A percentile compares a stretch with the other conserved stretches of the same genome.
Conservation (phyloP, 768 basidiomycete species). For the Mycena metata region DNA sequence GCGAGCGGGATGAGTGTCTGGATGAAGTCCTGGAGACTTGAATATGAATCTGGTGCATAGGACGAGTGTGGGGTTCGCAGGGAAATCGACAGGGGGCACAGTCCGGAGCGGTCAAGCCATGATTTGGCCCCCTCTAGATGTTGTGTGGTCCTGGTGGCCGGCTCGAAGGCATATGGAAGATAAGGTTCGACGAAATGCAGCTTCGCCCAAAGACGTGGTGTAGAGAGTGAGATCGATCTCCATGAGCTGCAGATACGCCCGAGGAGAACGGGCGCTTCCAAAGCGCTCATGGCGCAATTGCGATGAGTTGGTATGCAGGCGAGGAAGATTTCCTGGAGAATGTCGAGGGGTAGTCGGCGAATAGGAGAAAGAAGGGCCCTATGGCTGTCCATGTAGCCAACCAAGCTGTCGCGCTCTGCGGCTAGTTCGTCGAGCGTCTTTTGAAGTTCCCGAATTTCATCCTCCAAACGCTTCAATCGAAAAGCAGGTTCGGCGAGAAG, state of each 20-base stretch:
- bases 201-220: slow-evolving; percentile 45
- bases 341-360: slow-evolving; percentile 3
- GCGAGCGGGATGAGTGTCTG: too few species aligned
- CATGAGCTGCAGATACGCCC: slow-evolving; percentile 47
- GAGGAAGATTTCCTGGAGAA: slow-evolving; percentile 18
- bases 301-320: slow-evolving; percentile 25
- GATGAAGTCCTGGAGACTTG: too few species aligned
- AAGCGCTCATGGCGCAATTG: slow-evolving; percentile 30
- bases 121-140: not conserved
- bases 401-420: not conserved
- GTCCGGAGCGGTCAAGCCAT: not conserved
- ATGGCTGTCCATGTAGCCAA: not conserved
- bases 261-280: slow-evolving; percentile 43
- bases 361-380: slow-evolving; percentile 12
- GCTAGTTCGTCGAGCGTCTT: too few species aligned
- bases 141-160: not conserved
- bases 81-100: too few species aligned
- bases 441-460: too few species aligned
- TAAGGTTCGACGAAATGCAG: slow-evolving; percentile 24
- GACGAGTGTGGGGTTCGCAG: too few species aligned
- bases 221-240: slow-evolving; percentile 42
- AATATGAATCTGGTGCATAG: too few species aligned
- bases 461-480: too few species aligned
- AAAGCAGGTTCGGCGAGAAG: too few species aligned
- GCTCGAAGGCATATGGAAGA: not conserved